Evolutionary conservation across 768 basidiomycete species (phyloP).

Genomic region (Amyloporia xantha): DNA sequence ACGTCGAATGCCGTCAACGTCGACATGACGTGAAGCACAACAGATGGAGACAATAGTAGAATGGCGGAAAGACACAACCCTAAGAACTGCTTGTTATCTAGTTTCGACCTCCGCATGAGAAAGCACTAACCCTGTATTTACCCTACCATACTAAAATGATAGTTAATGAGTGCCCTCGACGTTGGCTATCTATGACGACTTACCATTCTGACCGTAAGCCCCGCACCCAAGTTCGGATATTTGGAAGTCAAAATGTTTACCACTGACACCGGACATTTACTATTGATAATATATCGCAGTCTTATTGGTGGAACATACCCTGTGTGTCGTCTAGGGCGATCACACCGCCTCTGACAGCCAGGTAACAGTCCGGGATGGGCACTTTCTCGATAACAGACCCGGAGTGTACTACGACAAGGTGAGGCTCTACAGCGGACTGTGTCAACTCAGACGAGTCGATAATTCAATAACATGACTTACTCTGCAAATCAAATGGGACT

Average conservation of each 20-base stretch:
- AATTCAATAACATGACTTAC: background rate
- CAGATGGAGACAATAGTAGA: conserved; percentile 3
- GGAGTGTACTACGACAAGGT: conserved; percentile 1
- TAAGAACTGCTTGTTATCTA: too few relatives aligned
- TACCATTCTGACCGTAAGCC: conserved; percentile 3
- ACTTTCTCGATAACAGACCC: background rate
- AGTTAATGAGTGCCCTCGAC: too few relatives aligned
- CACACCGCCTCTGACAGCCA: background rate
- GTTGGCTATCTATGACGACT: too few relatives aligned
- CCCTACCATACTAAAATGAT: background rate
- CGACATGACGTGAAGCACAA: background rate
- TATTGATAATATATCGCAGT: too few relatives aligned
- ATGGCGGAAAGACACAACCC: background rate
- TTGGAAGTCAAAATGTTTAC: background rate
- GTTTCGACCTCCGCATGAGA: too few relatives aligned
- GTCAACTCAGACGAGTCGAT: background rate
- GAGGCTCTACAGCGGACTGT: background rate
- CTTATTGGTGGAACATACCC: too few relatives aligned
- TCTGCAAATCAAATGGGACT: background rate
- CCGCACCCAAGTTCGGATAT: background rate
- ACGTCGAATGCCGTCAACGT: background rate
- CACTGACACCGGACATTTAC: background rate
- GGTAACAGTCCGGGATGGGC: background rate
- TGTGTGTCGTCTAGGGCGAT: too few relatives aligned
- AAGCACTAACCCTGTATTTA: background rate